Percentiles rank a stretch among this genome's conserved stretches.
These are phyloP conservation scores for Camellia japonica DNA, from an alignment of 148 eudicot species.

Conservation along the genomic window DNA sequence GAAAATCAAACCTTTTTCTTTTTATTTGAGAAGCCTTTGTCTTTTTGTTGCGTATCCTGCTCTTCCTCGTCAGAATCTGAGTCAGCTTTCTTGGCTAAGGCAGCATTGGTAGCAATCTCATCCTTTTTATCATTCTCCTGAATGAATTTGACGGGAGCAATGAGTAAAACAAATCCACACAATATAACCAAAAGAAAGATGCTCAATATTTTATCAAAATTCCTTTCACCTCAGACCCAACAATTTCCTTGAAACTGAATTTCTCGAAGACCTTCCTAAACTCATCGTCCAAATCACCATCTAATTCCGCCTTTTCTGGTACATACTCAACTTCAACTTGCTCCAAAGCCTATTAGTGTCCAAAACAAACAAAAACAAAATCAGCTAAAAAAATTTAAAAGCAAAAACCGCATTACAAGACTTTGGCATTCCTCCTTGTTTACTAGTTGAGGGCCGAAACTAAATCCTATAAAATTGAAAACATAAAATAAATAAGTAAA, in stretches of 20 bases:
- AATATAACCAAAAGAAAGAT: background rate
- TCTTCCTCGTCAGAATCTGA: constrained; percentile 98
- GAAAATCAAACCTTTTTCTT: constrained; percentile 73
- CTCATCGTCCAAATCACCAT: constrained; percentile 61
- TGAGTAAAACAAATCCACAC: background rate
- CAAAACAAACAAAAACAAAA: background rate
- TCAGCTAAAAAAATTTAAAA: background rate
- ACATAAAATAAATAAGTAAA: background rate
- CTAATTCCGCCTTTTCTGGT: constrained; percentile 68
- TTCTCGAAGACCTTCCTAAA: constrained; percentile 78
- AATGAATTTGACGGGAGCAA: background rate
- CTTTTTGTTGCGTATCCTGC: constrained; percentile 70
- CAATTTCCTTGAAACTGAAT: constrained; percentile 51
- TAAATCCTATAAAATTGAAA: background rate
- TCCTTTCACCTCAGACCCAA: constrained; percentile 59
- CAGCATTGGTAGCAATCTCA: constrained; percentile 51
- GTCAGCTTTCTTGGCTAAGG: constrained; percentile 67
- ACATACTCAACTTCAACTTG: constrained; percentile 73
- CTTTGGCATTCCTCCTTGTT: background rate
- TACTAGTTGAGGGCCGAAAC: background rate
- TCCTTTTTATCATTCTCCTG: constrained; percentile 76
- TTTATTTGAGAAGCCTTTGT: constrained; percentile 83
- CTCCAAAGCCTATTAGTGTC: constrained; percentile 40
- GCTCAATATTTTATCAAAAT: background rate
- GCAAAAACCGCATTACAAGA: background rate